A percentile compares a stretch with the other conserved stretches of the same genome.
phyloP scores from a whole-genome alignment of 192 early-diverging fungal species.

The Mortierella antarctica region DNA sequence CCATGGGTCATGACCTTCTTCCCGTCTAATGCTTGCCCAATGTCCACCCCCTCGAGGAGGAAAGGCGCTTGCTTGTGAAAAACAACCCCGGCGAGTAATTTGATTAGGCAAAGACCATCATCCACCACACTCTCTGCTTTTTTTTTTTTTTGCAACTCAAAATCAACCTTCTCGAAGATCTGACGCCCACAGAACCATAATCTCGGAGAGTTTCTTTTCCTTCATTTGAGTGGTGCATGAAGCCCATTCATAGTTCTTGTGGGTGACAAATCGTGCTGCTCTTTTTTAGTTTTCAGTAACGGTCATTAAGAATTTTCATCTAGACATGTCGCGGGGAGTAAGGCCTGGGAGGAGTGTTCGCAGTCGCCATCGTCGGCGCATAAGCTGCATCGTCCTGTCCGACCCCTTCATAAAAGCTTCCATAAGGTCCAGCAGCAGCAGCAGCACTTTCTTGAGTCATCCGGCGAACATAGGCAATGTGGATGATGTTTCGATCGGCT shows the following conservation, averaged over 20 bases:
- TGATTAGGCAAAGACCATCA: too few species aligned
- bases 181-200: too few species aligned
- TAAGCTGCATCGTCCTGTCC: not conserved
- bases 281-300: not conserved
- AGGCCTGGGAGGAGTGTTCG: not conserved
- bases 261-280: not conserved
- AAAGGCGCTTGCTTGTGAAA: too few species aligned
- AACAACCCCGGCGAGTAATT: too few species aligned
- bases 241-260: not conserved
- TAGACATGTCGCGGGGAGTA: conserved; percentile 27
- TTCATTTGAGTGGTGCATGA: not conserved
- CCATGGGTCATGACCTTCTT: too few species aligned
- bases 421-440: conserved; percentile 1
- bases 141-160: too few species aligned
- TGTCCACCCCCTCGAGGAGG: too few species aligned
- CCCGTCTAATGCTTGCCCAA: too few species aligned
- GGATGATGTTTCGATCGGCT: conserved; percentile 19
- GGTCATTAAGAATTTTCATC: not conserved
- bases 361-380: not conserved
- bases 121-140: too few species aligned
- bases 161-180: too few species aligned
- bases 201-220: too few species aligned
- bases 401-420: conserved; percentile 14
- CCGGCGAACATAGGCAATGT: conserved; percentile 14
- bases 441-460: not conserved